Base-by-base conservation (phyloP, 2,329 filamentous ascomycete species). In the Microsporum ferrugineum region DNA sequence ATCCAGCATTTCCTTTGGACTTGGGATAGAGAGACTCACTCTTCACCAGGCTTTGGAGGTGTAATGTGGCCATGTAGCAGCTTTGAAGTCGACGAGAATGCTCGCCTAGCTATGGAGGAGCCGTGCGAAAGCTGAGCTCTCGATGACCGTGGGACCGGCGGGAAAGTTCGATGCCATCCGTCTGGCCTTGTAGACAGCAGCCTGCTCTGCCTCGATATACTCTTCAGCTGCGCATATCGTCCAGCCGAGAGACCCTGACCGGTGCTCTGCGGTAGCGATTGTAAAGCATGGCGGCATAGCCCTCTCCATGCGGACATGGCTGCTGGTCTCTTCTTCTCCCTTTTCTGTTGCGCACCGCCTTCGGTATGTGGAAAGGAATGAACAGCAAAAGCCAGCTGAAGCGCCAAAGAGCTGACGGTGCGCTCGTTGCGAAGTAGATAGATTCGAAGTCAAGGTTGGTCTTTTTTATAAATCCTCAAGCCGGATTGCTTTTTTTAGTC, bases 1-100 rank as follows among this genome's bases (percentile, higher is more conserved):
- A 1, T 27, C 14, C 8, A 5, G 36, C 2, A 55, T 23, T n/a
- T 27, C 31, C 5, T 47, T 65, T 34, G 65, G 64, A 57, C 39
- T 41, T 60, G 59, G 4, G 10, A 45, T 14, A 56, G 41, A 60
- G 31, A 51, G 36, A 76, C 87, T 71, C 79, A 95, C 89, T 96
- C 94, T 81, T 97, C 89, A 56, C 94, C 94, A 0, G 89, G 83
- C 76, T 91, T 92, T 1, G 94, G 92, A 34, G 88, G 83, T 61
- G 86, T 84, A 67, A 96, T 76, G 73, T 97, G 89, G 55, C 88
- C 90, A 74, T 99, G 94, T 57, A 73, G 77, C 60, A 77, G 74
- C 61, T 77, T 70, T 8, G 82, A 71, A 3, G 86, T 86, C 8
- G 81, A 83, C 47, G 87, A 88, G 72, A 96, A 94, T 60, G 72